These are phyloP conservation scores for Lophium mytilinum DNA, from an alignment of 495 filamentous ascomycete species.

Conservation along the genomic window DNA sequence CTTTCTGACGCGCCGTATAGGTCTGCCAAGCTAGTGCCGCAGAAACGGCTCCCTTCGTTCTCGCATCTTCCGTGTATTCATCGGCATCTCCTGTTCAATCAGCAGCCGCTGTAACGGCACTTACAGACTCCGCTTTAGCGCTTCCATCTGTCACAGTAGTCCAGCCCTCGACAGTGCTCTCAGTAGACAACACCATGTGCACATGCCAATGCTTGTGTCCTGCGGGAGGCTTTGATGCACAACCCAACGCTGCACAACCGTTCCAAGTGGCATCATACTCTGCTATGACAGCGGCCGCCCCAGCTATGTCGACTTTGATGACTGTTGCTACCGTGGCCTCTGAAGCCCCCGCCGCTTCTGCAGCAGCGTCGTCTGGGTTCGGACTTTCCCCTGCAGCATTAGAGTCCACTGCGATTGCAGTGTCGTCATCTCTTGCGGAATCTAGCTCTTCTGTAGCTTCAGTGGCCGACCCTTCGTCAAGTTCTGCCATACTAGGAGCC, in stretches of 20 bases:
- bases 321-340: background rate
- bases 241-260: slow-evolving; percentile 4
- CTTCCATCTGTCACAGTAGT: background rate
- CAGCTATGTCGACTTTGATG: background rate
- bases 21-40: background rate
- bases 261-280: slow-evolving; percentile 17
- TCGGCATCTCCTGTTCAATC: background rate
- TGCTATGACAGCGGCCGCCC: slow-evolving; percentile 1
- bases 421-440: no score
- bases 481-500: background rate
- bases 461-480: background rate
- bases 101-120: background rate
- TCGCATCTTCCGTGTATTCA: background rate
- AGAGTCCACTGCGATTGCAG: no score
- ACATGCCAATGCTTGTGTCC: slow-evolving; percentile 16
- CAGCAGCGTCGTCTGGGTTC: background rate
- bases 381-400: no score
- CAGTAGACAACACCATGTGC: slow-evolving; percentile 3
- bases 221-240: slow-evolving; percentile 9
- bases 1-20: background rate
- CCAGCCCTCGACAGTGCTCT: background rate
- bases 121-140: background rate
- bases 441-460: background rate
- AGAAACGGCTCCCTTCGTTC: background rate
- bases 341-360: background rate